A percentile compares a stretch with the other conserved stretches of the same genome.
Conservation (phyloP, 2,329 filamentous ascomycete species). For the Emergomyces africanus region DNA sequence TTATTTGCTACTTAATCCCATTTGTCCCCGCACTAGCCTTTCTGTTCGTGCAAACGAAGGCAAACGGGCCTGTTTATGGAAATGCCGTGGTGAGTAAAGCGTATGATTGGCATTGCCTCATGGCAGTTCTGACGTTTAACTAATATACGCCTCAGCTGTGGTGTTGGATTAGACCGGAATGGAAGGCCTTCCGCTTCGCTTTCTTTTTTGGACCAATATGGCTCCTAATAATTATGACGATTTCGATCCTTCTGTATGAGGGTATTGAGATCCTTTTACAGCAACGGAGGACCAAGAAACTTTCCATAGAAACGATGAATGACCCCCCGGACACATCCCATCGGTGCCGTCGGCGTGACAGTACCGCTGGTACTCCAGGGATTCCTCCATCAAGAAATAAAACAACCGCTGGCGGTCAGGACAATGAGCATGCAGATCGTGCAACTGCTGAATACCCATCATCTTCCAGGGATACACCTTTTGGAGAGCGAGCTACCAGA, state of each 20-base stretch:
- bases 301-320: neutral
- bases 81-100: constrained; percentile 46
- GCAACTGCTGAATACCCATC: neutral
- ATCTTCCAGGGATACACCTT: neutral
- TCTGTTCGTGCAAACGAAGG: constrained; percentile 47
- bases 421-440: neutral
- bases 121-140: neutral
- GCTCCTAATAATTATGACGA: constrained; percentile 28
- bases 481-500: neutral
- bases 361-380: neutral
- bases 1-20: constrained; percentile 60
- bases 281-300: constrained; percentile 14
- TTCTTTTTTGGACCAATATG: constrained; percentile 51
- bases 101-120: neutral
- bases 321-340: neutral
- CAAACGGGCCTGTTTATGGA: constrained; percentile 53
- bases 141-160: constrained; percentile 43
- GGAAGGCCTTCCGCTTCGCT: constrained; percentile 59
- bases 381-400: neutral
- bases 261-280: constrained; percentile 37
- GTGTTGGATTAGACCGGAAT: constrained; percentile 62
- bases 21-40: constrained; percentile 56
- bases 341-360: neutral
- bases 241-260: constrained; percentile 29
- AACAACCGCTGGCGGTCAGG: neutral